Conservation (phyloP, 805 yeast genomes). For the Starmerella powellii region DNA sequence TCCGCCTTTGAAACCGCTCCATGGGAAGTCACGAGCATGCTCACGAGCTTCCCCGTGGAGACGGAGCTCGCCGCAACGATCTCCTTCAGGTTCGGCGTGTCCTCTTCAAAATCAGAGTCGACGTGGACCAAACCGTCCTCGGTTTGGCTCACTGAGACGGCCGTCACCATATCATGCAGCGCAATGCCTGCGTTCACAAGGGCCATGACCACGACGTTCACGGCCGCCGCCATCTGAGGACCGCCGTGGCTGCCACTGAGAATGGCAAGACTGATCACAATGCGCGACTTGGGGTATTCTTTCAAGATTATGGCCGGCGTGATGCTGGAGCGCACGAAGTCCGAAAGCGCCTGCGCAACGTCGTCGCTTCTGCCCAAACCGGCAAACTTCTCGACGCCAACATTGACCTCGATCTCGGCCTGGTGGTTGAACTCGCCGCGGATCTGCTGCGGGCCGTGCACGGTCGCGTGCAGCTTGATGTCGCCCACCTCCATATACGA, state of each 20-base stretch:
- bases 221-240: constrained; percentile 38
- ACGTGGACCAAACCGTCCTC: constrained; percentile 11
- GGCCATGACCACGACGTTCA: constrained; percentile 60
- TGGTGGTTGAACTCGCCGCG: constrained; percentile 57
- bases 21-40: constrained; percentile 19
- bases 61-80: constrained; percentile 21
- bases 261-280: constrained; percentile 62
- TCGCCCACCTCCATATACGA: constrained; percentile 60
- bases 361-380: constrained; percentile 29
- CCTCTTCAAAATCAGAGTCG: constrained; percentile 15
- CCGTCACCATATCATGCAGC: constrained; percentile 59
- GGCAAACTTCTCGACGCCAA: constrained; percentile 42
- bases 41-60: constrained; percentile 16
- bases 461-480: constrained; percentile 50
- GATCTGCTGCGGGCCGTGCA: constrained; percentile 83
- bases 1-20: constrained; percentile 12
- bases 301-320: constrained; percentile 45
- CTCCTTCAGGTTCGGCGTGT: constrained; percentile 10
- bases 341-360: constrained; percentile 36
- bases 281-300: constrained; percentile 81
- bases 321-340: constrained; percentile 41
- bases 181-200: constrained; percentile 78
- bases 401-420: constrained; percentile 53
- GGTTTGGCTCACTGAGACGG: constrained; percentile 23
- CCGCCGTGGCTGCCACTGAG: constrained; percentile 36